Percentiles rank a stretch among this genome's conserved stretches.
Evolutionary conservation across 768 basidiomycete genomes (phyloP).

Genomic region (Lepiota brunneoincarnata): DNA sequence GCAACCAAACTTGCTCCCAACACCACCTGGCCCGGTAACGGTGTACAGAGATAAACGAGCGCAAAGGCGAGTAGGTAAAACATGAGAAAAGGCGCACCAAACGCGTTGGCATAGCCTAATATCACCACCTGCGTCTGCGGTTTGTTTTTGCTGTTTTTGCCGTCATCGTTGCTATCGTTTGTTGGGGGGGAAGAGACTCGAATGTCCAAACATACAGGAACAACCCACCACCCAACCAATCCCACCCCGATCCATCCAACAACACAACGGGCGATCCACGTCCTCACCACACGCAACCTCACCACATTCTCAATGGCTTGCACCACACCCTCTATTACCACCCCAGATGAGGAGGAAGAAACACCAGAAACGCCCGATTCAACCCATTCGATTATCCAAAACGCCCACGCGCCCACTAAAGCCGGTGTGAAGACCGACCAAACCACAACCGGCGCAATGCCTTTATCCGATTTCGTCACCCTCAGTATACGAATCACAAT

Average conservation of each 20-base stretch:
- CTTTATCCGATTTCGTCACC: constrained; percentile 72
- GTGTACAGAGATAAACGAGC: constrained; percentile 62
- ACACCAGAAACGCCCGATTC: constrained; percentile 30
- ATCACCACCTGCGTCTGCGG: constrained; percentile 43
- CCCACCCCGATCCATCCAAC: constrained; percentile 50
- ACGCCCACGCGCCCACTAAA: constrained; percentile 55
- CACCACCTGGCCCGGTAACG: constrained; percentile 81
- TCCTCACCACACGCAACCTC: constrained; percentile 50
- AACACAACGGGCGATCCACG: constrained; percentile 58
- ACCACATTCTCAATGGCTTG: background rate
- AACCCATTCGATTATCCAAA: constrained; percentile 84
- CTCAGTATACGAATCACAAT: constrained; percentile 53
- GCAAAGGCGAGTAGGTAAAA: constrained; percentile 72
- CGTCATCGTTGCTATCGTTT: background rate
- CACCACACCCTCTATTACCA: background rate
- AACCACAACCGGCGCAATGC: constrained; percentile 64
- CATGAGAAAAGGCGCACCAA: constrained; percentile 82
- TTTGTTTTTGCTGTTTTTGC: constrained; percentile 17
- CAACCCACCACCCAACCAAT: constrained; percentile 65
- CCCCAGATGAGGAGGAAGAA: background rate
- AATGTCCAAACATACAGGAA: constrained; percentile 76
- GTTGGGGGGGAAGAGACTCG: constrained; percentile 17
- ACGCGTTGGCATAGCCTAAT: constrained; percentile 87
- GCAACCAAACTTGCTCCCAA: constrained; percentile 63
- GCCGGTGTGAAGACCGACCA: constrained; percentile 55